These are phyloP conservation scores for Vaccinium vitisidaea DNA, from an alignment of 148 eudicot genomes.

Conservation along the genomic window DNA sequence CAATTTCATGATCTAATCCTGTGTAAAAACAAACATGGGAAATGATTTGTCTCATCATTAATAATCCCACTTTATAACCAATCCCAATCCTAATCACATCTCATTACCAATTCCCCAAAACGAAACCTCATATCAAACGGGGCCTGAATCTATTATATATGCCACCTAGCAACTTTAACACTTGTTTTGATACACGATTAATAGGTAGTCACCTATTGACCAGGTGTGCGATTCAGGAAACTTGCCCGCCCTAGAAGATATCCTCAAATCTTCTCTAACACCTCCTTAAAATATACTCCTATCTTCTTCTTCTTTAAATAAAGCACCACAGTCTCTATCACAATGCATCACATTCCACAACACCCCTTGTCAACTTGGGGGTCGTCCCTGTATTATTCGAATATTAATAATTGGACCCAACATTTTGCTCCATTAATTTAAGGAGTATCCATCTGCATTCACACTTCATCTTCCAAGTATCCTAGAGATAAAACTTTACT, in stretches of 20 bases:
- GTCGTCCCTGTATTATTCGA: neutral
- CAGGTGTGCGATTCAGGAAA: conserved; percentile 7
- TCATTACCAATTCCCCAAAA: too few species aligned
- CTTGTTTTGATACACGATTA: neutral
- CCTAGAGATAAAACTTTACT: neutral
- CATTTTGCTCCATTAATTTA: neutral
- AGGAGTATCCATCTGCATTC: neutral
- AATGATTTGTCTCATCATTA: too few species aligned
- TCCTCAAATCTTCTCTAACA: neutral
- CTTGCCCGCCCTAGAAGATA: neutral
- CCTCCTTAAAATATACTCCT: neutral
- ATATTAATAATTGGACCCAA: neutral
- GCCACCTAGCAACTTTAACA: conserved; percentile 1
- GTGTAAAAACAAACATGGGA: too few species aligned
- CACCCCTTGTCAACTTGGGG: conserved; percentile 4
- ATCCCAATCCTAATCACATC: too few species aligned
- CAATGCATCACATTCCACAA: neutral
- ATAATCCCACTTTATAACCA: too few species aligned
- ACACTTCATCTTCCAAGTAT: neutral
- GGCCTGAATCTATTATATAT: neutral
- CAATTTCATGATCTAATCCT: too few species aligned
- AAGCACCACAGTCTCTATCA: neutral
- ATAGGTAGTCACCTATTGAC: neutral
- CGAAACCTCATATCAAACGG: too few species aligned
- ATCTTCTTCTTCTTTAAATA: neutral